Evolutionary conservation across 805 yeast species (phyloP), one percentile per base, ranked within the genome.

Genomic region (Teunomyces gatunensis): DNA sequence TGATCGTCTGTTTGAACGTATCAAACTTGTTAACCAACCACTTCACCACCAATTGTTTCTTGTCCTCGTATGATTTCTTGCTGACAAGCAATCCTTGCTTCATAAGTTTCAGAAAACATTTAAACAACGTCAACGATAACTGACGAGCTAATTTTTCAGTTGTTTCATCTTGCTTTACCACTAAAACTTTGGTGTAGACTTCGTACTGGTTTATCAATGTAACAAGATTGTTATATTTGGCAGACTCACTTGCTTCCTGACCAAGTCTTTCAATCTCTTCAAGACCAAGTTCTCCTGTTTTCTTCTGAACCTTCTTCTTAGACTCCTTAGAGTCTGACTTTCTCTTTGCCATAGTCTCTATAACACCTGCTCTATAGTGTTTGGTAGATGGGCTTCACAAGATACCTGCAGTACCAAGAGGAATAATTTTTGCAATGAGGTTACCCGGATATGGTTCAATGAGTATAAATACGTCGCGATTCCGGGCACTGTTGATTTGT

Each of bases 21-120:
- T 75, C 75, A 65, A 87, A 87, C 47, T 78, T 75, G 42, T 78
- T 75, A 47, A 72, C 71, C 33, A 88, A 63, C 92, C 96, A 87
- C 53, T 75, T 72, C 29, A 76, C 76, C n/a, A 84, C 76, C 6
- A 74, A 55, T 13, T 68, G 64, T 50, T 75, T 74, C 47, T 79
- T 76, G 30, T 76, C 82, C 37, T 74, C 74, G 5, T 63, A 51
- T 3, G 58, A 58, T 37, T 62, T 66, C 11, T 65, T 62, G 21
- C 56, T 56, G 52, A 61, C 64, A 35, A 85, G 59, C 15, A 64
- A 59, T 0, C 75, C 77, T 3, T 71, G 63, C 39, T 71, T 64
- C 33, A 79, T 65, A 25, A 84, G 61, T 32, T 65, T 59, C 47
- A 77, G 78, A 59, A 85, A 86, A 7, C 75, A 58, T 52, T 74